Evolutionary conservation across 257 asterid species (phyloP).

Genomic region (Marsdenia floribunda): DNA sequence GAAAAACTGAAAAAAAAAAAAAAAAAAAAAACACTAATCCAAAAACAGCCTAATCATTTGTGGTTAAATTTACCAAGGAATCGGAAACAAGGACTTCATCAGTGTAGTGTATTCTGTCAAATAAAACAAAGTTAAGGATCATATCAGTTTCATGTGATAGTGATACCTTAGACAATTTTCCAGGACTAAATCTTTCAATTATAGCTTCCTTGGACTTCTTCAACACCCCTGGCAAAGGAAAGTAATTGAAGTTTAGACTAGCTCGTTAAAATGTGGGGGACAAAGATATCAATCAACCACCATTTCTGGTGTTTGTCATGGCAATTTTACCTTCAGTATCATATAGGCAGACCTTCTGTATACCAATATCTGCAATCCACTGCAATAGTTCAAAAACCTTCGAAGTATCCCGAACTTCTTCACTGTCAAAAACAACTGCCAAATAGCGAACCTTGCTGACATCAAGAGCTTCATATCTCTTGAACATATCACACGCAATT

Average conservation of each 20-base stretch:
- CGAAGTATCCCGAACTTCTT: conserved; percentile 63
- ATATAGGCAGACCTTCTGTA: conserved; percentile 68
- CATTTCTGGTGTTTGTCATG: neutral
- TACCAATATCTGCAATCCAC: conserved; percentile 66
- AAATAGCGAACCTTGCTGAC: conserved; percentile 66
- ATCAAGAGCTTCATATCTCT: conserved; percentile 49
- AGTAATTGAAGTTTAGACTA: conserved; percentile 16
- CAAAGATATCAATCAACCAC: neutral
- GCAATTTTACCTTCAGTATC: conserved; percentile 66
- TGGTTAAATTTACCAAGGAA: neutral
- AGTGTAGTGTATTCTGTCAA: neutral
- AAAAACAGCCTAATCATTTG: no score
- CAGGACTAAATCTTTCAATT: conserved; percentile 38
- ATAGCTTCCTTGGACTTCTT: conserved; percentile 68
- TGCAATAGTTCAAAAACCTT: conserved; percentile 65
- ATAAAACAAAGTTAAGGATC: neutral
- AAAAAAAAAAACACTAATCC: no score
- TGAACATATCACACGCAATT: conserved; percentile 54
- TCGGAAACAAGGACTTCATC: neutral
- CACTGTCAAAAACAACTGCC: conserved; percentile 86
- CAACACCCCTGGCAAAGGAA: conserved; percentile 58
- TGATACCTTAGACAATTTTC: conserved; percentile 43
- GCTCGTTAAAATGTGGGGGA: conserved; percentile 9
- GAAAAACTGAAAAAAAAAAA: no score
- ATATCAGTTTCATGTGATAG: conserved; percentile 9